Conservation (phyloP, 1,284 basidiomycete species). For the Amylostereum areolatum region DNA sequence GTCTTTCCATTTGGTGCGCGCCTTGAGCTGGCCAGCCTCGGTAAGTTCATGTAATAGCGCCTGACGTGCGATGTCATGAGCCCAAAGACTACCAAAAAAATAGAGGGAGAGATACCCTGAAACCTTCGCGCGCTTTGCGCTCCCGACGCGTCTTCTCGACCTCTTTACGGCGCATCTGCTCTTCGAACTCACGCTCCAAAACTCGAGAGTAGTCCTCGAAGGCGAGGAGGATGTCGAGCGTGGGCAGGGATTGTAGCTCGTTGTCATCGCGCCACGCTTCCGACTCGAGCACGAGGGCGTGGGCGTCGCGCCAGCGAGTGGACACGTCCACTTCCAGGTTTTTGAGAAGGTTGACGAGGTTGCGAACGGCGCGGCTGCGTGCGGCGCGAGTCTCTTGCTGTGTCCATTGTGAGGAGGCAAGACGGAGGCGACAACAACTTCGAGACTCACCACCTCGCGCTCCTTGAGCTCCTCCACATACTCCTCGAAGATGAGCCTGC, state of each 20-base stretch:
- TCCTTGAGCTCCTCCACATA: constrained; percentile 80
- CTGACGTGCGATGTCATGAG: constrained; percentile 26
- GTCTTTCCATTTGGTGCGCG: constrained; percentile 88
- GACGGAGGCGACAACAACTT: not conserved
- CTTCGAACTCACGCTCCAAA: constrained; percentile 84
- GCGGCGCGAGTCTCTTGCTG: constrained; percentile 75
- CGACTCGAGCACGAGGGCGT: constrained; percentile 68
- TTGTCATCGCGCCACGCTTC: constrained; percentile 71
- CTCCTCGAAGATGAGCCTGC: constrained; percentile 83
- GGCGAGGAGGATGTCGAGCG: constrained; percentile 83
- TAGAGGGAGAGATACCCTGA: constrained; percentile 50
- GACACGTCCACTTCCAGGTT: constrained; percentile 81
- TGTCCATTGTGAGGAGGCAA: constrained; percentile 4
- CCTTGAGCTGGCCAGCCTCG: constrained; percentile 63
- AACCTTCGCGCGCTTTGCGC: constrained; percentile 84
- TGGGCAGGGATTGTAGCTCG: constrained; percentile 77
- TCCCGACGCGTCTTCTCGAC: constrained; percentile 82
- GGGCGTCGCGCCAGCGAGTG: constrained; percentile 84
- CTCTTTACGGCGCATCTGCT: constrained; percentile 69
- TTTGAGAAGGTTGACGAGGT: constrained; percentile 77
- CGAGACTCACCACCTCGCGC: constrained; percentile 71
- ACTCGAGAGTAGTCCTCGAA: constrained; percentile 90
- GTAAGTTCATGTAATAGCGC: constrained; percentile 68
- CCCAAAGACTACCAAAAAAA: constrained; percentile 1
- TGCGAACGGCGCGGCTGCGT: constrained; percentile 69